Conservation (phyloP, 2,329 filamentous ascomycete species). For the Sporothrix mexicana region DNA sequence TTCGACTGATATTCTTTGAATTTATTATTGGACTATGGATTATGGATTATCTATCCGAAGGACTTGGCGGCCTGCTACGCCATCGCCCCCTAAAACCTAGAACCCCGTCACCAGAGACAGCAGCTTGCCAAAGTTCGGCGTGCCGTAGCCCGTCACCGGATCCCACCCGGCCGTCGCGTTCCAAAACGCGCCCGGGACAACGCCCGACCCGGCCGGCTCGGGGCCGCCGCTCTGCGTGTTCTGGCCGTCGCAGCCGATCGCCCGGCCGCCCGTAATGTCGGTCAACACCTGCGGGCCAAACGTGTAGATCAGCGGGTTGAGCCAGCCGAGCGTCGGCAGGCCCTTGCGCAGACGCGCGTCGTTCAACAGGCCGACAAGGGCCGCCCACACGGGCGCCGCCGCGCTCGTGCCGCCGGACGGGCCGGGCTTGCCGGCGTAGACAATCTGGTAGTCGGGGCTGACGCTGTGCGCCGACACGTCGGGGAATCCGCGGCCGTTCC, state of each 20-base stretch:
- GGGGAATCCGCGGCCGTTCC: constrained; percentile 42
- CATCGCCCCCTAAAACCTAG: no score
- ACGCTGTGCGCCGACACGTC: constrained; percentile 42
- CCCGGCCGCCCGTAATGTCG: constrained; percentile 47
- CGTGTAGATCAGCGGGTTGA: constrained; percentile 67
- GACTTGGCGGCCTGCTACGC: not conserved
- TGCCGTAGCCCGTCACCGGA: constrained; percentile 38
- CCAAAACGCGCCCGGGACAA: constrained; percentile 37
- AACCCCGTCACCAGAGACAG: constrained; percentile 33
- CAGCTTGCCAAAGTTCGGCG: constrained; percentile 38
- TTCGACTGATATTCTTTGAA: not conserved
- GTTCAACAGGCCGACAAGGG: constrained; percentile 69
- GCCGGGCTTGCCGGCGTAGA: constrained; percentile 43
- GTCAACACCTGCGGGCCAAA: constrained; percentile 43
- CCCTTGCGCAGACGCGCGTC: constrained; percentile 63
- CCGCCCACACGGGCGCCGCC: constrained; percentile 66
- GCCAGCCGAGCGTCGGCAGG: constrained; percentile 60
- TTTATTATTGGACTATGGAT: not conserved
- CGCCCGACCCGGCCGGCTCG: constrained; percentile 53
- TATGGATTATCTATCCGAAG: no score
- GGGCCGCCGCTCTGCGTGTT: constrained; percentile 41
- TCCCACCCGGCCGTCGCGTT: constrained; percentile 39
- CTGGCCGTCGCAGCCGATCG: constrained; percentile 45
- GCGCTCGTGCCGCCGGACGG: constrained; percentile 53
- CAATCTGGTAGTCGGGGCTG: constrained; percentile 42